A percentile compares a stretch with the other conserved stretches of the same genome.
Evolutionary conservation across 768 basidiomycete species (phyloP).

Genomic region (Peribolospora baueri): DNA sequence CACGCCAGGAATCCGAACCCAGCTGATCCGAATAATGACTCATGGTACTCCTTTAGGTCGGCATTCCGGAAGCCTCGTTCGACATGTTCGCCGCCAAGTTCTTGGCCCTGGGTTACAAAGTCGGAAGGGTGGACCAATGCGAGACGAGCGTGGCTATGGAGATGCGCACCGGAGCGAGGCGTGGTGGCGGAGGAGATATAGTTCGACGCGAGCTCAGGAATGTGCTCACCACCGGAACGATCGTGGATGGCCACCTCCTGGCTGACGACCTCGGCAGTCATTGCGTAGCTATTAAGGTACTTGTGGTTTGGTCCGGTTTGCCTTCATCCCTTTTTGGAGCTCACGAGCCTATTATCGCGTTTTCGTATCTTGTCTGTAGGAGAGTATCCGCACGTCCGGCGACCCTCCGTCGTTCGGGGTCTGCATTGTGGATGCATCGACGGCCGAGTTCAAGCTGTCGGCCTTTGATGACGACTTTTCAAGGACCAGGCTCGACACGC

Average conservation of each 20-base stretch:
- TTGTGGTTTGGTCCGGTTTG: background rate
- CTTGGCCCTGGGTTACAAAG: constrained; percentile 42
- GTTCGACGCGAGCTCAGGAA: constrained; percentile 78
- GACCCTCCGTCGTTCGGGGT: constrained; percentile 39
- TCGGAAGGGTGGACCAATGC: constrained; percentile 85
- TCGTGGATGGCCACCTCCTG: constrained; percentile 69
- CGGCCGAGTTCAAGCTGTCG: constrained; percentile 79
- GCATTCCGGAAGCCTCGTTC: constrained; percentile 81
- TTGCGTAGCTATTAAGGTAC: constrained; percentile 61
- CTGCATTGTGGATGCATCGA: constrained; percentile 78
- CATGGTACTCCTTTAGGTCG: constrained; percentile 32
- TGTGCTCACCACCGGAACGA: constrained; percentile 87
- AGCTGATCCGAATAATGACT: background rate
- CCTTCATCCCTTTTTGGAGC: background rate
- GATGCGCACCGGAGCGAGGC: constrained; percentile 53
- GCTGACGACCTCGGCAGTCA: constrained; percentile 86
- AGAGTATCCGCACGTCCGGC: constrained; percentile 5
- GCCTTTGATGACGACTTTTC: constrained; percentile 78
- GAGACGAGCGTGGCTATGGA: constrained; percentile 94
- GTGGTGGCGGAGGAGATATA: constrained; percentile 33
- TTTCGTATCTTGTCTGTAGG: constrained; percentile 1
- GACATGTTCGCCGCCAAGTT: constrained; percentile 68
- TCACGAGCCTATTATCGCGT: too few species aligned
- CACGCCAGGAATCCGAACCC: background rate
- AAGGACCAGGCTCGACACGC: constrained; percentile 73